Conservation (phyloP, 1,139 yeast genomes). For the Pneumocystis wakefieldiae region DNA sequence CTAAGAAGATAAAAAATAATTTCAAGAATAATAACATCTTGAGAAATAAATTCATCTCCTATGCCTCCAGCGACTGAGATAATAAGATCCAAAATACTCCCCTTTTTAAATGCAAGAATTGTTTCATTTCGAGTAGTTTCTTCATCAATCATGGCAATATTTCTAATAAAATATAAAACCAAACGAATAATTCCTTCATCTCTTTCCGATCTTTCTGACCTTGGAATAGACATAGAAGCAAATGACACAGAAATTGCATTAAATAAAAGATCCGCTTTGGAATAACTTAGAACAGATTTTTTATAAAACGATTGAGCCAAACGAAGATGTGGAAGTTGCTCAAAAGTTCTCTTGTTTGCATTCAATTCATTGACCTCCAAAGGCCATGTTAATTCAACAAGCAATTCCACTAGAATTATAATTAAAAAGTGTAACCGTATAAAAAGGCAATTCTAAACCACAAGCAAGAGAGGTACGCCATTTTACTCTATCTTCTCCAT, state of each 20-base stretch:
- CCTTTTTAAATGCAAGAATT: slow-evolving; percentile 42
- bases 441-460: slow-evolving; percentile 9
- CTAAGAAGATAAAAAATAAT: slow-evolving; percentile 48
- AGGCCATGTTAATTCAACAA: slow-evolving; percentile 85
- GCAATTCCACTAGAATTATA: slow-evolving; percentile 44
- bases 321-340: slow-evolving; percentile 44
- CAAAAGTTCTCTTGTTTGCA: slow-evolving; percentile 37
- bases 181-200: slow-evolving; percentile 63
- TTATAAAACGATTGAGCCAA: slow-evolving; percentile 61
- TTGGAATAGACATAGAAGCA: slow-evolving; percentile 41
- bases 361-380: slow-evolving; percentile 39
- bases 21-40: slow-evolving; percentile 55
- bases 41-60: slow-evolving; percentile 47
- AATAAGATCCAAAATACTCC: slow-evolving; percentile 57
- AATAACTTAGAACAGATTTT: slow-evolving; percentile 43
- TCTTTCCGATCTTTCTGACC: slow-evolving; percentile 45
- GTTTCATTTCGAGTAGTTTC: slow-evolving; percentile 56
- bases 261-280: slow-evolving; percentile 47
- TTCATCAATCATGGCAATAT: slow-evolving; percentile 61
- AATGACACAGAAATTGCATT: slow-evolving; percentile 59
- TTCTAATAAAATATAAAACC: slow-evolving; percentile 59
- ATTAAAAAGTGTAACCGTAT: neutral
- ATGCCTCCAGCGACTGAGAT: slow-evolving; percentile 54
- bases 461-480: slow-evolving; percentile 15
- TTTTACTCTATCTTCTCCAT: slow-evolving; percentile 14